A percentile compares a stretch with the other conserved stretches of the same genome.
These are phyloP conservation scores for Saccharomycopsis babjevae DNA, from an alignment of 805 yeast genomes.

Conservation along the genomic window DNA sequence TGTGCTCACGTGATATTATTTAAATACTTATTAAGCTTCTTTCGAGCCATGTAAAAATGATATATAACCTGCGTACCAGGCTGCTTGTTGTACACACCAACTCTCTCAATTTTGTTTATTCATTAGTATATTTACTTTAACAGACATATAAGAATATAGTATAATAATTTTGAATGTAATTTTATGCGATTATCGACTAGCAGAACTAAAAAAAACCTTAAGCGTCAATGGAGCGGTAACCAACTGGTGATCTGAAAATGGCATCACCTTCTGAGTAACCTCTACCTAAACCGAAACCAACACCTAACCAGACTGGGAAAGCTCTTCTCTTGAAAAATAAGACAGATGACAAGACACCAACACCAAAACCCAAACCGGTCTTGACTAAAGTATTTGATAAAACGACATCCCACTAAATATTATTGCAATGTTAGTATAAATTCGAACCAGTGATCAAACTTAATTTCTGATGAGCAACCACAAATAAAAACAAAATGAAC, in stretches of 20 bases:
- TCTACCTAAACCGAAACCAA: slow-evolving; percentile 96
- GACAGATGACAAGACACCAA: slow-evolving; percentile 88
- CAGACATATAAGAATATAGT: neutral
- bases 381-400: slow-evolving; percentile 89
- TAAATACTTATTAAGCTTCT: too few species aligned
- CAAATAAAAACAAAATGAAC: neutral
- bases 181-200: neutral
- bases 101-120: neutral
- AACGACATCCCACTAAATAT: slow-evolving; percentile 75
- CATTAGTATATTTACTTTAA: neutral
- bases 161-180: neutral
- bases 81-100: neutral
- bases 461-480: slow-evolving; percentile 86
- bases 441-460: slow-evolving; percentile 87
- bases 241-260: slow-evolving; percentile 77
- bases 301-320: slow-evolving; percentile 96
- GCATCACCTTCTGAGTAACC: slow-evolving; percentile 98
- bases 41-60: too few species aligned
- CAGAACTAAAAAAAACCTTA: slow-evolving; percentile 24
- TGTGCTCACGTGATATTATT: too few species aligned
- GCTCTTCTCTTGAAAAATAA: slow-evolving; percentile 86
- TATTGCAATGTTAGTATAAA: slow-evolving; percentile 34
- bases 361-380: slow-evolving; percentile 94
- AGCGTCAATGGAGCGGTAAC: slow-evolving; percentile 65
- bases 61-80: too few species aligned